A percentile compares a stretch with the other conserved stretches of the same genome.
These are phyloP conservation scores for Annulohypoxylon stygium DNA, from an alignment of 495 filamentous ascomycete genomes.

Conservation along the genomic window DNA sequence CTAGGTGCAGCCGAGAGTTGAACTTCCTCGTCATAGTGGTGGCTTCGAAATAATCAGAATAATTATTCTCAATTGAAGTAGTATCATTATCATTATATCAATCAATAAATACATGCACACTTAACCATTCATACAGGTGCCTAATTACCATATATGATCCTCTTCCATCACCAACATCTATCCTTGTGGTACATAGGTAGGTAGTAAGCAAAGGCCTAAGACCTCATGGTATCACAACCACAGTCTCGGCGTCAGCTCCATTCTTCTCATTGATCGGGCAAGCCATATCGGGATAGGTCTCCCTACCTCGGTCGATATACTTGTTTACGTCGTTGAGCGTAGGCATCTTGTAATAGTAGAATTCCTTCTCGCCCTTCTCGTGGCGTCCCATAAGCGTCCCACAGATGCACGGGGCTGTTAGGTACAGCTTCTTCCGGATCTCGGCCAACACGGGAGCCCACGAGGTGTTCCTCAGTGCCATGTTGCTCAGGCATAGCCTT, in stretches of 20 bases:
- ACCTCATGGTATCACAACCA: background rate
- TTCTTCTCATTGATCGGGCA: background rate
- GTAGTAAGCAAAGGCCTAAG: background rate
- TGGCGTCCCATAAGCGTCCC: background rate
- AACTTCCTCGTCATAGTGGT: too few species aligned
- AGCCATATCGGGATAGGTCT: background rate
- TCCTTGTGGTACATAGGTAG: too few species aligned
- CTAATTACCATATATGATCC: background rate
- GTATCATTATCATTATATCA: too few species aligned
- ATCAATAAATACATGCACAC: too few species aligned
- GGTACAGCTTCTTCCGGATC: slow-evolving; percentile 30
- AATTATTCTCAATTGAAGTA: too few species aligned
- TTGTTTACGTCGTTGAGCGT: background rate
- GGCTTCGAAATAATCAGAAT: too few species aligned
- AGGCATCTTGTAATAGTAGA: background rate
- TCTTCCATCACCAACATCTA: background rate
- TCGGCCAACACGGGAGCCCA: slow-evolving; percentile 30
- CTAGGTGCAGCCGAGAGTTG: too few species aligned
- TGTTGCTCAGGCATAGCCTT: slow-evolving; percentile 19
- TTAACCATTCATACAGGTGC: too few species aligned
- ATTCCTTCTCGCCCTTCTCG: background rate
- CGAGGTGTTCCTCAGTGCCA: slow-evolving; percentile 28
- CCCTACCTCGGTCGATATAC: background rate
- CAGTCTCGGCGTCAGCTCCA: background rate
- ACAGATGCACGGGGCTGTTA: slow-evolving; percentile 26